A percentile compares a stretch with the other conserved stretches of the same genome.
Evolutionary conservation across 352 stramenopile species (phyloP).

Genomic region (Pythium sp.): DNA sequence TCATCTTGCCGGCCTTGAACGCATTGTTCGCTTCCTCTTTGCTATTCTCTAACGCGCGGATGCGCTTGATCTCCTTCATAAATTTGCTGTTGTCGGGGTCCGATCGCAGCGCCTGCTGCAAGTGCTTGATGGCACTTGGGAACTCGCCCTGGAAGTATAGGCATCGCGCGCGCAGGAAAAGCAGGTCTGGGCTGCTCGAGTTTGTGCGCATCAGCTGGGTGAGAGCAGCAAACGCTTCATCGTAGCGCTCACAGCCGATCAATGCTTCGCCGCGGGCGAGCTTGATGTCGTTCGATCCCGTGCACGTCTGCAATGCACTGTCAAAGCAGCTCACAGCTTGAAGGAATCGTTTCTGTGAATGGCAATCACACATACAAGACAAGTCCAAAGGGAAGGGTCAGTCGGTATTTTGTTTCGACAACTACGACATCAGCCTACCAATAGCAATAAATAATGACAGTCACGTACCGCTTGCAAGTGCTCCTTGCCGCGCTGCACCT

Average conservation of each 20-base stretch:
- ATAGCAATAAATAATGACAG: neutral
- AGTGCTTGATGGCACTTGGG: conserved; percentile 90
- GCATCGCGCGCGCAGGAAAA: conserved; percentile 85
- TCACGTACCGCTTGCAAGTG: conserved; percentile 57
- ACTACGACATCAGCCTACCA: neutral
- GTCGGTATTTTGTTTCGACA: neutral
- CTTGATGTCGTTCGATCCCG: conserved; percentile 69
- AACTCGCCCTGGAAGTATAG: conserved; percentile 93
- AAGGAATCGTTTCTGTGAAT: conserved; percentile 47
- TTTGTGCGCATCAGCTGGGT: conserved; percentile 86
- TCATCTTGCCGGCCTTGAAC: conserved; percentile 84
- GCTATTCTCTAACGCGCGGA: conserved; percentile 79
- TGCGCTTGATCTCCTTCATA: conserved; percentile 87
- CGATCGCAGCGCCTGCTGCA: conserved; percentile 86
- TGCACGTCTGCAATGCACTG: conserved; percentile 63
- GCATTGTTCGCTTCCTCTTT: conserved; percentile 90
- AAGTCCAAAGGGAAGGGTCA: neutral
- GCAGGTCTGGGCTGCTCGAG: conserved; percentile 76
- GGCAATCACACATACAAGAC: neutral
- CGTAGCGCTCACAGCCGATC: conserved; percentile 76
- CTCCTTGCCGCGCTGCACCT: conserved; percentile 67
- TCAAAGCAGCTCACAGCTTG: conserved; percentile 76
- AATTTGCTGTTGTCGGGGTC: conserved; percentile 90
- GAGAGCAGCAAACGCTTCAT: conserved; percentile 78
- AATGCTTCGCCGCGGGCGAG: conserved; percentile 66